Base-by-base conservation (phyloP, 768 basidiomycete species). In the Lactifluus hygrophoroides region DNA sequence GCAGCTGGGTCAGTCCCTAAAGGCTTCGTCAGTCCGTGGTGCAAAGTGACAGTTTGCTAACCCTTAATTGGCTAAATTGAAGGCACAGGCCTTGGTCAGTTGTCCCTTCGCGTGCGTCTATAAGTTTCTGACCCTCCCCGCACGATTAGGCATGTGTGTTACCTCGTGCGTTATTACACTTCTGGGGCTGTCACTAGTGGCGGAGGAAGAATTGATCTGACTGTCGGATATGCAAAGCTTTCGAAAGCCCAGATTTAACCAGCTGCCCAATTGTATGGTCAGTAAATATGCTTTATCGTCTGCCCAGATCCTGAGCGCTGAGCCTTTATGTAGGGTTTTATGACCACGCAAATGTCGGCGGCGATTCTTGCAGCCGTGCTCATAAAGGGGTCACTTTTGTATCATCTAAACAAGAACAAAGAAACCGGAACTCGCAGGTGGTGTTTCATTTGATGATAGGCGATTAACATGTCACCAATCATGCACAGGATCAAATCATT, bases 321-420 rank as follows among this genome's bases (percentile, higher is more conserved):
- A n/a, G n/a, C n/a, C n/a, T 37, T 2, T 23, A 5, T 2, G 8
- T 16, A 57, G 55, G 51, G 49, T 23, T 49, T 54, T 3, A 14
- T 58, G 27, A 47, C 28, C 17, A 17, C 34, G 7, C 45, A 52
- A 30, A 50, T 54, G 25, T 50, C 44, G 11, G 32, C 32, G 32
- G 42, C 38, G 10, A 25, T 37, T 23, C 14, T 40, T 14, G 55
- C 48, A 5, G 60, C 51, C 28, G 34, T 38, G 17, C 38, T 56
- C 34, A 55, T 60, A 25, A 50, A 54, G n/a, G 57, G 25, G n/a
- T 14, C 51, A n/a, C 48, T 63, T n/a, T 14, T 53, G 28, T 63
- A 60, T 21, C 56, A 50, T 46, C 46, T 60, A 45, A 50, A 55
- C n/a, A 51, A 52, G 48, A 55, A 50, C 16, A 54, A 48, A 30